Evolutionary conservation across 2,329 filamentous ascomycete genomes (phyloP), one percentile per base, ranked within the genome.

Genomic region (Hortaea sp.): DNA sequence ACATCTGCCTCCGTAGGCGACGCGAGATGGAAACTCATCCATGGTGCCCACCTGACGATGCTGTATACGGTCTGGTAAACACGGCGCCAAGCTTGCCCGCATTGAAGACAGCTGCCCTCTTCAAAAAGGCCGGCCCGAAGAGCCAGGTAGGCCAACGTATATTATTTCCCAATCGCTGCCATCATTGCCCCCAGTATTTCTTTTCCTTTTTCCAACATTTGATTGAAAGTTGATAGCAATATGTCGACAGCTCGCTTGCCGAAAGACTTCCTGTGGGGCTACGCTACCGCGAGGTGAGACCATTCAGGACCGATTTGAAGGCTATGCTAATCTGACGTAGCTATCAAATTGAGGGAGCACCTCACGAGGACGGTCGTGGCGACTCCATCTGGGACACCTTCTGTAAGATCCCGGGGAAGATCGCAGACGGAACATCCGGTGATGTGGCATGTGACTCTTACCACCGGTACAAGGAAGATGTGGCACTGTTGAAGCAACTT

Each of bases 301-400:
- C 37, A 31, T n/a, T 10, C n/a, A 41, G 12, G 34, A 29, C 13
- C 30, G 6, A 37, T 44, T 38, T 10, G 27, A 20, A 39, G 29
- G 34, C 28, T 20, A 20, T 20, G 31, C 43, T 55, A 32, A 51
- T 43, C 29, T 39, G 13, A 34, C 7, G 35, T 61, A 92, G 87
- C 63, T 94, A 92, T 71, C 87, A 94, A 65, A 85, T 94, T 57
- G 88, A 94, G 71, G 88, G 88, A 48, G 81, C 80, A 41, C 72
- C 76, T 35, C 72, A 83, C 41, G 77, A 82, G 61, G 87, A 90
- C 62, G 88, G 87, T 53, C 84, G 87, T 53, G 84, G 78, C 20
- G 81, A 85, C 45, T 87, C 84, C 51, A 92, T 94, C 65, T 94
- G 88, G 88, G 88, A 94, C 68, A 82, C 78, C n/a, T 94, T 94